Evolutionary conservation across 805 yeast genomes (phyloP).

Genomic region (Candida insectorum): DNA sequence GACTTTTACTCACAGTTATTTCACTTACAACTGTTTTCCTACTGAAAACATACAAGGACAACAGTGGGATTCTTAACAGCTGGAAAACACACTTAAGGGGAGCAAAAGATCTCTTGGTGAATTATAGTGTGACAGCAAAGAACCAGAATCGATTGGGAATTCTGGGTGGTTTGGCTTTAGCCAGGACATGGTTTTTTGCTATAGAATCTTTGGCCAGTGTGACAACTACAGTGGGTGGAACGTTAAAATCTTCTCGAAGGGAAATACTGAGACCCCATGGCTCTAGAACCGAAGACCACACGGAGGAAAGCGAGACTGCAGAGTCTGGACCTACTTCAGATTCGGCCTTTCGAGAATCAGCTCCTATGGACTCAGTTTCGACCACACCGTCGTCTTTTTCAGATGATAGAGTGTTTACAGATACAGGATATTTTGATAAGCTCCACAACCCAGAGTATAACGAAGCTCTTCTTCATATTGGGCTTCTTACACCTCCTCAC

Average conservation of each 20-base stretch:
- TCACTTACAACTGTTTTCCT: constrained; percentile 59
- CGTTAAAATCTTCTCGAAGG: constrained; percentile 21
- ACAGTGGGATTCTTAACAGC: constrained; percentile 23
- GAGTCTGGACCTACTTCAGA: neutral
- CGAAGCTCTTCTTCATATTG: constrained; percentile 25
- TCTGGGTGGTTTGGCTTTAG: constrained; percentile 46
- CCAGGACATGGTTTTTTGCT: constrained; percentile 55
- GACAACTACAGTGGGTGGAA: constrained; percentile 52
- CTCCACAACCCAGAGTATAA: constrained; percentile 26
- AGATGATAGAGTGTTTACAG: constrained; percentile 19
- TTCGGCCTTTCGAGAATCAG: constrained; percentile 8
- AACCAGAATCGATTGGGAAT: constrained; percentile 15
- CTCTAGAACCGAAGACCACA: constrained; percentile 31
- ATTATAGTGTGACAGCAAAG: constrained; percentile 30
- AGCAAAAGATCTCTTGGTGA: constrained; percentile 55
- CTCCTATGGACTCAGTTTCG: too few relatives aligned
- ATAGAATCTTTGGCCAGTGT: constrained; percentile 55
- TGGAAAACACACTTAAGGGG: constrained; percentile 66
- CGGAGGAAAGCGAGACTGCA: constrained; percentile 2
- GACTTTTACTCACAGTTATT: constrained; percentile 60
- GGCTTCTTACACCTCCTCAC: constrained; percentile 17
- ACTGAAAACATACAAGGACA: constrained; percentile 24
- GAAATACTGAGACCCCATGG: constrained; percentile 14
- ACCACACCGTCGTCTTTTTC: too few relatives aligned
- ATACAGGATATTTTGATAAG: constrained; percentile 29